Base-by-base conservation (phyloP, 768 basidiomycete genomes). In the Suillus paluster region DNA sequence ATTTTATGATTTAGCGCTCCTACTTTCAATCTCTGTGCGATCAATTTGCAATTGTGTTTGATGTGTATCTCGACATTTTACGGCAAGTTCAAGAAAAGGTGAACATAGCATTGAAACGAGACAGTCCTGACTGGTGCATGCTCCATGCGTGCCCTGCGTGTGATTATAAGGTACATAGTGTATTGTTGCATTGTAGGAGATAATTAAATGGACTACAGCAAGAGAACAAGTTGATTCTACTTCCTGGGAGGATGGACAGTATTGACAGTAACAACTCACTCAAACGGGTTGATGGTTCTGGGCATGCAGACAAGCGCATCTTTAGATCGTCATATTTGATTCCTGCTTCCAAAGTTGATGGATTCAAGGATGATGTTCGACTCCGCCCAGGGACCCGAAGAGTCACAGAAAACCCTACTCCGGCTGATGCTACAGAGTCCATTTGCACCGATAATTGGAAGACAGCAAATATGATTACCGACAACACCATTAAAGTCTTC, bases 71-170 rank as follows among this genome's bases (percentile, higher is more conserved):
- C 10, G 34, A 56, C 1, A 73, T 80, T 12, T 54, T 54, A 0
- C 64, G 63, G 0, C n/a, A 6, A 1, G 68, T 78, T 17, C 59
- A 76, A 19, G 17, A 19, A 2, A 60, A 53, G 0, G 67, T 80
- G n/a, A 36, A 64, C 5, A n/a, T 12, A 10, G 66, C 63, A 5
- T 68, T 82, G 19, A 69, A 70, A 1, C 67, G 71, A 0, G 65
- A 76, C 54, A 45, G 0, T 1, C 68, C 70, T 0, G 46, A 78
- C 42, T 82, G 77, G 76, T 61, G 71, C 2, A 30, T 30, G 30
- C 30, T 30, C 34, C 70, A 80, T 58, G 65, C 73, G 0, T 82
- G 80, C 63, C 74, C 75, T 0, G 60, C 77, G 0, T 81, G 81
- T 62, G 60, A 60, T 23, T 79, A 80, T 58, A 66, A 75, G 70